phyloP scores from a whole-genome alignment of 2,329 filamentous ascomycete species.

The Aspergillus sp. region DNA sequence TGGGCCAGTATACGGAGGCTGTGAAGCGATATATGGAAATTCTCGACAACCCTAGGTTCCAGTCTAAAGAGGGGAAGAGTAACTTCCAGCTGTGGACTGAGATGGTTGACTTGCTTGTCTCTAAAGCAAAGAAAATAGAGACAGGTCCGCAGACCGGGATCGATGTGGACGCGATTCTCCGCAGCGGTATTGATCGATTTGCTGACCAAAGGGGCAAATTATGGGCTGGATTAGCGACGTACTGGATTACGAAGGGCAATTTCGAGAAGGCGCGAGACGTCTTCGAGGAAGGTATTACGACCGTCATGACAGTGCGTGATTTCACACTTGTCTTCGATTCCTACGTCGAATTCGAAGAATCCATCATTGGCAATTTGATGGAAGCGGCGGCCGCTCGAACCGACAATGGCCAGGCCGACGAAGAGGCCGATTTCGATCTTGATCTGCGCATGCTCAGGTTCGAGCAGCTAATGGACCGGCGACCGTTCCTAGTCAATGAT shows the following conservation, averaged over 20 bases:
- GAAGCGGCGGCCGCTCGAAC: conserved; percentile 79
- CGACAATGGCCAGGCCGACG: conserved; percentile 76
- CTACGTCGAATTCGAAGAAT: conserved; percentile 96
- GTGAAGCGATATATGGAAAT: conserved; percentile 90
- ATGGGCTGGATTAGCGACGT: conserved; percentile 92
- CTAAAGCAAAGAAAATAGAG: conserved; percentile 84
- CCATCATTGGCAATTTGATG: conserved; percentile 88
- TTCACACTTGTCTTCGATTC: conserved; percentile 97
- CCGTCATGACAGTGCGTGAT: conserved; percentile 97
- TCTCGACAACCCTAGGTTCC: conserved; percentile 86
- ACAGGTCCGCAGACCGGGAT: conserved; percentile 80
- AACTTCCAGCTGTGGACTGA: conserved; percentile 97
- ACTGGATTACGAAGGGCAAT: conserved; percentile 91
- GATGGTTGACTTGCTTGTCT: conserved; percentile 92
- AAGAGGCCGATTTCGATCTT: conserved; percentile 88
- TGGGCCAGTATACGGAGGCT: conserved; percentile 85
- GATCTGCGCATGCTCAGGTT: conserved; percentile 98
- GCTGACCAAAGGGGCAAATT: conserved; percentile 92
- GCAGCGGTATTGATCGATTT: conserved; percentile 88
- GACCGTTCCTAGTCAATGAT: conserved; percentile 95
- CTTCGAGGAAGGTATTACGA: conserved; percentile 95
- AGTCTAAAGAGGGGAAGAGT: conserved; percentile 90
- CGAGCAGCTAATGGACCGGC: conserved; percentile 95
- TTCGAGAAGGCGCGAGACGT: conserved; percentile 92
- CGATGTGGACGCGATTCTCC: conserved; percentile 88